Conservation (phyloP, 306 rosid species). For the Comarum palustre region DNA sequence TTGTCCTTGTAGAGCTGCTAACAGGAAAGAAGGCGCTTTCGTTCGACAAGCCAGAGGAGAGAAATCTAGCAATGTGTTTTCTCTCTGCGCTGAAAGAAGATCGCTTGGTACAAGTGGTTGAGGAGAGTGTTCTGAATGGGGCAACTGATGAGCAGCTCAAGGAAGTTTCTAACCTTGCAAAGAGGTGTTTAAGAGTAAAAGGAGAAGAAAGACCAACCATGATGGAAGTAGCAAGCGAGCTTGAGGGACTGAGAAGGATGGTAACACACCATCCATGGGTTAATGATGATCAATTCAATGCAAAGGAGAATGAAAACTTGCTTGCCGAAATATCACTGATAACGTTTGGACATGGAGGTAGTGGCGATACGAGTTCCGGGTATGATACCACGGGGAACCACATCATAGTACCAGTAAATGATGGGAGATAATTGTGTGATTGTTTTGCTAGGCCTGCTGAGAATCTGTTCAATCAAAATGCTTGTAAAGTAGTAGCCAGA, state of each 20-base stretch:
- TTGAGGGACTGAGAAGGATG: slow-evolving; percentile 35
- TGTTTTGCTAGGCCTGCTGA: not conserved
- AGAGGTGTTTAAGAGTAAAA: slow-evolving; percentile 29
- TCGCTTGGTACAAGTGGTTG: slow-evolving; percentile 35
- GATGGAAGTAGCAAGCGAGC: slow-evolving; percentile 51
- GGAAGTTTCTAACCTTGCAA: slow-evolving; percentile 34
- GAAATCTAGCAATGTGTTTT: slow-evolving; percentile 36
- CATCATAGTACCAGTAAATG: not conserved
- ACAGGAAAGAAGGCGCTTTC: slow-evolving; percentile 36
- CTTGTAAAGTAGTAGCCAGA: not conserved
- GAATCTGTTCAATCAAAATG: not conserved
- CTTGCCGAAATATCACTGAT: not conserved
- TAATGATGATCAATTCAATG: not conserved
- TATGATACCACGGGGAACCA: not conserved
- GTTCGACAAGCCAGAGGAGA: slow-evolving; percentile 20
- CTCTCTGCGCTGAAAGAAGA: slow-evolving; percentile 34
- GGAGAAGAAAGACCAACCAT: slow-evolving; percentile 55
- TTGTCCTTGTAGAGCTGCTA: slow-evolving; percentile 44
- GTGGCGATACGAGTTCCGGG: not conserved
- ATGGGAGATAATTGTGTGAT: not conserved
- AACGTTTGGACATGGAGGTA: not conserved
- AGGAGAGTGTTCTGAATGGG: slow-evolving; percentile 12
- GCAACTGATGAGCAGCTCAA: slow-evolving; percentile 32
- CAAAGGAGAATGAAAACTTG: slow-evolving; percentile 21
- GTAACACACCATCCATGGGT: slow-evolving; percentile 15